Evolutionary conservation across 257 asterid species (phyloP).

Genomic region (Coffea canephora): DNA sequence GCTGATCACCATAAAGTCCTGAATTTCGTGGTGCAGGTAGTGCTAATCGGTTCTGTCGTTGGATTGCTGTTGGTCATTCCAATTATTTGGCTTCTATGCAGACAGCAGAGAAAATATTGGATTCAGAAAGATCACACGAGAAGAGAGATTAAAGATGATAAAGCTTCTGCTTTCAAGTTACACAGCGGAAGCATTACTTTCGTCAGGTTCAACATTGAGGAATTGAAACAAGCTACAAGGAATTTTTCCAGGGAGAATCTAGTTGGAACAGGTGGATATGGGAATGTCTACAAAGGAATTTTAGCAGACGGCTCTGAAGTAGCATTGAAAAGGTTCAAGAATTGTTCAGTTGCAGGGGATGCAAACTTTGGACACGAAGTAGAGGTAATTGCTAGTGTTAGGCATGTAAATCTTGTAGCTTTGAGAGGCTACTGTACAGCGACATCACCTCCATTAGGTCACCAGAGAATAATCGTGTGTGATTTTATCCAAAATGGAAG

Average conservation of each 20-base stretch:
- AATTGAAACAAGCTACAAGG: constrained; percentile 16
- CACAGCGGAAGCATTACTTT: constrained; percentile 6
- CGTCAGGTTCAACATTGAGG: constrained; percentile 11
- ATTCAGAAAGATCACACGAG: background rate
- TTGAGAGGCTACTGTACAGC: constrained; percentile 20
- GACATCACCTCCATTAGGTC: constrained; percentile 15
- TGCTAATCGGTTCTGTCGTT: background rate
- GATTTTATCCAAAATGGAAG: constrained; percentile 20
- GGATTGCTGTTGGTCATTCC: background rate
- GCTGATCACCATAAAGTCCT: background rate
- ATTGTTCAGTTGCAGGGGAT: constrained; percentile 18
- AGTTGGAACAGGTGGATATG: constrained; percentile 18
- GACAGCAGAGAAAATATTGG: background rate
- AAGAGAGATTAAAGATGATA: background rate
- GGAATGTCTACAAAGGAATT: constrained; percentile 17
- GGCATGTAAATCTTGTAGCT: constrained; percentile 25
- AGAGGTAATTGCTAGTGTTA: constrained; percentile 24
- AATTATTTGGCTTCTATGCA: background rate
- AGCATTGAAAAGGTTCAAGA: constrained; percentile 20
- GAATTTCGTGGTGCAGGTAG: background rate
- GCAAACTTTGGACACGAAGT: constrained; percentile 18
- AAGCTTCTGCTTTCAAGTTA: constrained; percentile 12
- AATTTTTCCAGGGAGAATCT: constrained; percentile 23
- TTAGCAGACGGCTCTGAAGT: constrained; percentile 22
- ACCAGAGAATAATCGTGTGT: constrained; percentile 24